Base-by-base conservation (phyloP, 2,329 filamentous ascomycete species). In the Penicillium sp. region DNA sequence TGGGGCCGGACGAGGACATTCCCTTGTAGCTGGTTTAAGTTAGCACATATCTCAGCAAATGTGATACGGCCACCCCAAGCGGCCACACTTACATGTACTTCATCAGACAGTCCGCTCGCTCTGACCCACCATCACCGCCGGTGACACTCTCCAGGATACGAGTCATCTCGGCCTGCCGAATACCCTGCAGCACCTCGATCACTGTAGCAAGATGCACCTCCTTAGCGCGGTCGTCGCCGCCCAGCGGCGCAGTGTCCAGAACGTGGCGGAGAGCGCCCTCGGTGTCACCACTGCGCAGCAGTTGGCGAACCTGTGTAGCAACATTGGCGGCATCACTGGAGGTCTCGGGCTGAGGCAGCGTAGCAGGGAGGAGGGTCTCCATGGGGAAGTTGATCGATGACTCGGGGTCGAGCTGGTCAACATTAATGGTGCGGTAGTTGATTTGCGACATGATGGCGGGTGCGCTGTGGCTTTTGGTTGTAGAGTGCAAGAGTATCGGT, bases 101-200 rank as follows among this genome's bases (percentile, higher is more conserved):
- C 91, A 97, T 97, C 77, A 99, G 82, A 56, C 94, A 92, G 78
- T 99, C 95, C 69, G 96, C 82, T 64, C 91, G 85, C 80, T 98
- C 95, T 64, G 87, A 88, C 30, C 95, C 95, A 64, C 91, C 91
- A 55, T 91, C 87, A 12, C 89, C 88, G 62, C 82, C 83, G 80
- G 95, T 93, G 73, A 98, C 90, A 61, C 89, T 87, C 79, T 89
- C 88, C 69, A 99, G 83, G 73, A 98, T 88, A 15, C 92, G 91
- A 66, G 89, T 92, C 91, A 98, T 98, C 71, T 99, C 95, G 71
- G 91, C 91, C 74, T 95, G 93, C 77, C 96, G 93, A 81, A 98
- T 98, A 22, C 92, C 95, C 79, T 97, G 93, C 68, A 99, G 84
- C 61, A 98, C 93, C 81, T 99, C 95, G 64, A 92, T 88, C 44